Evolutionary conservation across 768 basidiomycete species (phyloP).

Genomic region (Termitomyces sp.): DNA sequence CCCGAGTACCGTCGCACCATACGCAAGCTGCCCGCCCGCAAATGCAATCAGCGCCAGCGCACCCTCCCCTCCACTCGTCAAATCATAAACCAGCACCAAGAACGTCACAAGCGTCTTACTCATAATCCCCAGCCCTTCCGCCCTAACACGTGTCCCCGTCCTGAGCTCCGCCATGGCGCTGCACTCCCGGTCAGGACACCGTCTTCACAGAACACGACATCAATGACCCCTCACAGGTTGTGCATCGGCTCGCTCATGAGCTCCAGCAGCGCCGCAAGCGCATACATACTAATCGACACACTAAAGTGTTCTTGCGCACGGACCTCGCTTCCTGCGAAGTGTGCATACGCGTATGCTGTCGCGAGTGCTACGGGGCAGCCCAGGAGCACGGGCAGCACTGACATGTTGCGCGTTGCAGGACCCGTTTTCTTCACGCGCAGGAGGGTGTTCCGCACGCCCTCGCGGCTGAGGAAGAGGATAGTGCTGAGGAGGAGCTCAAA

Average conservation of each 20-base stretch:
- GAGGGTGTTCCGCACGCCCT: conserved; percentile 86
- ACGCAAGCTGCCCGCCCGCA: conserved; percentile 80
- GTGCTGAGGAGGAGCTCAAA: conserved; percentile 91
- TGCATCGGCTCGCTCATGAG: conserved; percentile 83
- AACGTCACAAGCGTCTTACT: conserved; percentile 75
- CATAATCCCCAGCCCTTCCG: conserved; percentile 84
- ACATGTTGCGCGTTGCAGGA: conserved; percentile 43
- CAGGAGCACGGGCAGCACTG: conserved; percentile 62
- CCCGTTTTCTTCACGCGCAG: conserved; percentile 48
- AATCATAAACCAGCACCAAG: conserved; percentile 54
- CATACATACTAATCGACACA: conserved; percentile 66
- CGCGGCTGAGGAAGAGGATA: conserved; percentile 89
- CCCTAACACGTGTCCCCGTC: conserved; percentile 72
- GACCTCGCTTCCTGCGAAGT: conserved; percentile 51
- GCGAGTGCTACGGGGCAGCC: conserved; percentile 65
- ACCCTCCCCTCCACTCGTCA: conserved; percentile 27
- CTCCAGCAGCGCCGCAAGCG: conserved; percentile 72
- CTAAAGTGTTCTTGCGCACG: conserved; percentile 63
- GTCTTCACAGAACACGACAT: conserved; percentile 7
- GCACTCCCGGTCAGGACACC: conserved; percentile 8
- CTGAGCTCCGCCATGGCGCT: conserved; percentile 69
- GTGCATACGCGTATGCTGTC: conserved; percentile 53
- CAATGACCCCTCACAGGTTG: conserved; percentile 48
- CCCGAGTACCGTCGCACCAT: conserved; percentile 56
- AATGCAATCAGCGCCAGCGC: conserved; percentile 75